These are phyloP conservation scores for Plasmodium coatneyi DNA, from an alignment of 169 alveolate genomes.

Conservation along the genomic window DNA sequence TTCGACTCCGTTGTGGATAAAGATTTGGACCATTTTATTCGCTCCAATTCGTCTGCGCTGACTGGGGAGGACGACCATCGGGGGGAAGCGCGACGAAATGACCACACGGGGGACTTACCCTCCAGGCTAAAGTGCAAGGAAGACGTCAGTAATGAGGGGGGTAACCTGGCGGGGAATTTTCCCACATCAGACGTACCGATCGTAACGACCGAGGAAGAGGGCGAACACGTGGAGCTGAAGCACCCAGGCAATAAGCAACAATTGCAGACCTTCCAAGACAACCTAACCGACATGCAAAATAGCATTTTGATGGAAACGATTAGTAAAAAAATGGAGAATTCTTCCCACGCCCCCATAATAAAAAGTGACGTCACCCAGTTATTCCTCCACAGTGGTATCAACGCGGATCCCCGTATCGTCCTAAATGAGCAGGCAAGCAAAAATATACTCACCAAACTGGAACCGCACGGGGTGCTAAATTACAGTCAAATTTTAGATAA, in stretches of 20 bases:
- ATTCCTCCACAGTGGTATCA: neutral
- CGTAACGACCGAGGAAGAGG: neutral
- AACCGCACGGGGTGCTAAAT: neutral
- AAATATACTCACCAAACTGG: neutral
- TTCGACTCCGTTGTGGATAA: conserved; percentile 18
- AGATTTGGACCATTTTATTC: conserved; percentile 26
- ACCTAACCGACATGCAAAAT: conserved; percentile 70
- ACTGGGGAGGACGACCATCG: neutral
- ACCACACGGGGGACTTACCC: neutral
- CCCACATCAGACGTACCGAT: neutral
- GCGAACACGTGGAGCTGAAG: neutral
- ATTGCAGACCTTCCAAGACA: conserved; percentile 27
- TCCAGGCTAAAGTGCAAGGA: neutral
- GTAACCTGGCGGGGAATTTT: neutral
- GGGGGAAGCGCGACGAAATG: neutral
- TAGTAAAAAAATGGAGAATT: conserved; percentile 27
- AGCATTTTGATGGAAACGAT: conserved; percentile 41
- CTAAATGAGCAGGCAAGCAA: neutral
- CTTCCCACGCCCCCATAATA: conserved; percentile 20
- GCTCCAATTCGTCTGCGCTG: neutral
- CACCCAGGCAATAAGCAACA: conserved; percentile 11
- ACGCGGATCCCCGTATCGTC: neutral
- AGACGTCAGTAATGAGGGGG: neutral
- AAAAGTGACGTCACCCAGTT: conserved; percentile 8
- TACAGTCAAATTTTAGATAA: neutral